These are phyloP conservation scores for Aspergillus tanneri DNA, from an alignment of 2,329 filamentous ascomycete genomes.

Conservation along the genomic window DNA sequence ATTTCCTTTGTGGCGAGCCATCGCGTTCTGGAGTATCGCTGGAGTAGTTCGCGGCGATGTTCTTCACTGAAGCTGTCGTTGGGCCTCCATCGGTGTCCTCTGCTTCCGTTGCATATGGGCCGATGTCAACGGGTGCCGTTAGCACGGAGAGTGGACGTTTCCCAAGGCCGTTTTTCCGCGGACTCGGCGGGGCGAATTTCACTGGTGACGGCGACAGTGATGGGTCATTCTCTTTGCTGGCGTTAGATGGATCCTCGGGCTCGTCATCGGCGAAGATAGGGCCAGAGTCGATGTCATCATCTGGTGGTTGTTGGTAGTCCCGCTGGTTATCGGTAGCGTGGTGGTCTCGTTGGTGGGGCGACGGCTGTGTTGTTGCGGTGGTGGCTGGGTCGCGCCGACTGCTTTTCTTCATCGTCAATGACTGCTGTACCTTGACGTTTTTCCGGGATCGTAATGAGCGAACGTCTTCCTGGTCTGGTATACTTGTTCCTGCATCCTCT, in stretches of 20 bases:
- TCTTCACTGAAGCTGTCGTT: constrained; percentile 41
- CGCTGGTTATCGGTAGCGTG: background rate
- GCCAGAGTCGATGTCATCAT: constrained; percentile 15
- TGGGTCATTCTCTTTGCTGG: constrained; percentile 52
- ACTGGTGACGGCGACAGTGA: constrained; percentile 41
- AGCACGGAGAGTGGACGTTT: constrained; percentile 48
- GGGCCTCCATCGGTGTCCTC: constrained; percentile 27
- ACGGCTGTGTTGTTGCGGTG: background rate
- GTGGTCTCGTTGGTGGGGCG: constrained; percentile 5
- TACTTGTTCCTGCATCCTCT: constrained; percentile 44
- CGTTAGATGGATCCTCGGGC: constrained; percentile 31
- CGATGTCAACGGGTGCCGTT: constrained; percentile 33
- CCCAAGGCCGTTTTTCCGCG: constrained; percentile 36
- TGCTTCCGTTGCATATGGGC: constrained; percentile 26
- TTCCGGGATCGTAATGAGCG: constrained; percentile 17
- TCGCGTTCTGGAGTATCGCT: constrained; percentile 15
- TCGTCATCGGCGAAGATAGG: constrained; percentile 22
- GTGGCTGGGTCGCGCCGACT: constrained; percentile 14
- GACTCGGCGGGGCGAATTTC: constrained; percentile 35
- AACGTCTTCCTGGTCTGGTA: constrained; percentile 26
- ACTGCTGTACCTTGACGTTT: constrained; percentile 17
- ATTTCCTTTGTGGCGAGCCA: constrained; percentile 33
- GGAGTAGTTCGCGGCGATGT: constrained; percentile 40
- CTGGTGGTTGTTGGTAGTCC: constrained; percentile 6
- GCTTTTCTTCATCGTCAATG: constrained; percentile 35